A percentile compares a stretch with the other conserved stretches of the same genome.
Evolutionary conservation across 2,329 filamentous ascomycete species (phyloP).

Genomic region (Fusarium setosum): DNA sequence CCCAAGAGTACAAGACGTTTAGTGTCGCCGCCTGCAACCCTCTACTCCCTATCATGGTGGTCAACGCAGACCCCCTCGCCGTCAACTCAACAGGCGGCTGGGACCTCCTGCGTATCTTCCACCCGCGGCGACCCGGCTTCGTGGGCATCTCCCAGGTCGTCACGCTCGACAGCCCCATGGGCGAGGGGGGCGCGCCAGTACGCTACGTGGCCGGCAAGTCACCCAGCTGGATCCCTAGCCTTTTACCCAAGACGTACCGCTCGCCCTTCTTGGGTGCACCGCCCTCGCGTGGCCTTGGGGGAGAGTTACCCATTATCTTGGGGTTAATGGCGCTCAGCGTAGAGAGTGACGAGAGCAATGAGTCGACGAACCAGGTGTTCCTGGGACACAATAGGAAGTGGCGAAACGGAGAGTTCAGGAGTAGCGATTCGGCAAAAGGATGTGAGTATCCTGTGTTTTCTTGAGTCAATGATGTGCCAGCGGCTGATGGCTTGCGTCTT

Average conservation of each 20-base stretch:
- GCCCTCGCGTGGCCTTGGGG: slow-evolving; percentile 49
- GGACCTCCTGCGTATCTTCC: slow-evolving; percentile 46
- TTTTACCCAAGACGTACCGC: slow-evolving; percentile 49
- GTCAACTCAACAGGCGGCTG: slow-evolving; percentile 26
- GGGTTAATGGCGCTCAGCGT: slow-evolving; percentile 53
- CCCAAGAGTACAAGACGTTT: slow-evolving; percentile 37
- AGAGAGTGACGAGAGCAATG: slow-evolving; percentile 3
- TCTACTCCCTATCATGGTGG: slow-evolving; percentile 49
- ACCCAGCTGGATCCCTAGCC: slow-evolving; percentile 52
- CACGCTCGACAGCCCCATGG: slow-evolving; percentile 30
- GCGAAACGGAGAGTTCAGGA: slow-evolving; percentile 44
- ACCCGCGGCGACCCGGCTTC: slow-evolving; percentile 5
- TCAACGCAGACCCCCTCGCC: slow-evolving; percentile 32
- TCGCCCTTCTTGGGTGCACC: slow-evolving; percentile 15
- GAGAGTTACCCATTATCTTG: slow-evolving; percentile 52
- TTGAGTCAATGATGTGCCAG: background rate
- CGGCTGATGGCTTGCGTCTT: slow-evolving; percentile 2
- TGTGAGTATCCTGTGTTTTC: slow-evolving; percentile 39
- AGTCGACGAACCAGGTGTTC: slow-evolving; percentile 38
- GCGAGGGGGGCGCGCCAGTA: slow-evolving; percentile 10
- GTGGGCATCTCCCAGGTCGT: slow-evolving; percentile 46
- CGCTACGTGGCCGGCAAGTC: slow-evolving; percentile 47
- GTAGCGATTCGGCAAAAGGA: slow-evolving; percentile 29
- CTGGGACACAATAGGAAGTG: slow-evolving; percentile 37
- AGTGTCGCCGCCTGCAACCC: slow-evolving; percentile 53